A percentile compares a stretch with the other conserved stretches of the same genome.
Evolutionary conservation across 441 rosid genomes (phyloP).

Genomic region (Iberis amara): DNA sequence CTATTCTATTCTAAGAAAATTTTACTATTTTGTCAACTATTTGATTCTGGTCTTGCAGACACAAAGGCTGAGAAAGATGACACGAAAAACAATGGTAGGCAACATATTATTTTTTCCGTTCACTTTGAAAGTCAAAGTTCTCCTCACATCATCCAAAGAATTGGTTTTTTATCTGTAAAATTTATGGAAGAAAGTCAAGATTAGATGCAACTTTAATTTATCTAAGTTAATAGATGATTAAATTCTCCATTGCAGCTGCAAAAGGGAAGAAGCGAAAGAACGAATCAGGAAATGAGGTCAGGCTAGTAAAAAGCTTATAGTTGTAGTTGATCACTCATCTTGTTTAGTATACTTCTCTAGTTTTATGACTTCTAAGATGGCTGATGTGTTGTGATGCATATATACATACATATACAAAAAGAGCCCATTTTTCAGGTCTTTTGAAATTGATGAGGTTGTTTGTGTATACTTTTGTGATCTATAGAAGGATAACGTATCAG

Average conservation of each 20-base stretch:
- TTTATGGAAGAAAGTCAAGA: background rate
- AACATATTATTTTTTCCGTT: constrained; percentile 12
- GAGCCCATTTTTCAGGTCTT: too few species aligned
- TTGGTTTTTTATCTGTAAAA: constrained; percentile 1
- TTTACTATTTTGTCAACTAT: constrained; percentile 14
- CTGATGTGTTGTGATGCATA: too few species aligned
- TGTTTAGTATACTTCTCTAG: background rate
- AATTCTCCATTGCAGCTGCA: constrained; percentile 46
- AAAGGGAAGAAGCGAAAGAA: constrained; percentile 86
- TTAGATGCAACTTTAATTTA: background rate
- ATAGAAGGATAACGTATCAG: constrained; percentile 59
- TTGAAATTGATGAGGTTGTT: too few species aligned
- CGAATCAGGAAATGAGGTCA: constrained; percentile 75
- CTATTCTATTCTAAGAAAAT: background rate
- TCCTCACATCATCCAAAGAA: constrained; percentile 9
- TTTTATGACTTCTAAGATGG: too few species aligned
- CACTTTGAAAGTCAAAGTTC: background rate
- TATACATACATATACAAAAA: too few species aligned
- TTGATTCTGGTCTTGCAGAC: constrained; percentile 45
- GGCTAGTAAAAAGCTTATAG: constrained; percentile 27
- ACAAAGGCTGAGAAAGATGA: constrained; percentile 82
- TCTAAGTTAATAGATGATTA: constrained; percentile 14
- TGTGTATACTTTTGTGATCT: constrained; percentile 25
- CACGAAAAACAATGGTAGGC: constrained; percentile 55
- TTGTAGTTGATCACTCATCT: constrained; percentile 8